Evolutionary conservation across 2,329 filamentous ascomycete genomes (phyloP), one percentile per base, ranked within the genome.

Genomic region (Bertia moriformis): DNA sequence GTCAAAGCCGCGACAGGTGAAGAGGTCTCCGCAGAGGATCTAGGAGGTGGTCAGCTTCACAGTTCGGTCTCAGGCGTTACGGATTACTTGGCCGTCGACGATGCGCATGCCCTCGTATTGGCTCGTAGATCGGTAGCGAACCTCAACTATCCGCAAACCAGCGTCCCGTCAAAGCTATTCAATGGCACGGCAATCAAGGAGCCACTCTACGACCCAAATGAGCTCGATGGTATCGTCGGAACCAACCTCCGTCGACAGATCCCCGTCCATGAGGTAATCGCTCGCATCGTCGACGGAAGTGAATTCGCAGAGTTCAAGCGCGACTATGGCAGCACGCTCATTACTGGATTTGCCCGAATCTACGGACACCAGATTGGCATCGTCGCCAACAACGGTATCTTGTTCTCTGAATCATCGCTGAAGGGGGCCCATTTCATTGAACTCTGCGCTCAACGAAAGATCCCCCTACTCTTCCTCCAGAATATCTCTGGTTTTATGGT

Each of bases 401-500:
- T 98, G 4, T 93, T 96, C 65, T 86, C 83, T 40, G 76, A 87
- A 39, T 87, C 84, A 7, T 79, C 86, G 5, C 70, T 94, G 44
- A 98, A 98, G 62, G 91, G 88, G 24, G 87, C 91, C 0, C 91
- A 98, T 62, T 98, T 98, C 59, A 86, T 96, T 51, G 85, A 98
- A 60, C 74, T 98, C 3, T 96, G 89, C 64, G 72, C 82, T 19
- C 87, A 95, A 60, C 81, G 91, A 41, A 78, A 84, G 40, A 83
- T 96, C 41, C 89, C 91, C 1, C 67, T 96, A 7, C 71, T 96
- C 38, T 96, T 96, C 62, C 65, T 98, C 15, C 91, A 98, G 58
- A 96, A 98, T 59, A 96, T 98, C 55, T 81, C 79, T 4, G 91
- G 91, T 33, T 98, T 98, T 71, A 98, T 98, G 91, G 91, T 98